These are phyloP conservation scores for Cercospora sp. DNA, from an alignment of 2,329 filamentous ascomycete species.

Conservation along the genomic window DNA sequence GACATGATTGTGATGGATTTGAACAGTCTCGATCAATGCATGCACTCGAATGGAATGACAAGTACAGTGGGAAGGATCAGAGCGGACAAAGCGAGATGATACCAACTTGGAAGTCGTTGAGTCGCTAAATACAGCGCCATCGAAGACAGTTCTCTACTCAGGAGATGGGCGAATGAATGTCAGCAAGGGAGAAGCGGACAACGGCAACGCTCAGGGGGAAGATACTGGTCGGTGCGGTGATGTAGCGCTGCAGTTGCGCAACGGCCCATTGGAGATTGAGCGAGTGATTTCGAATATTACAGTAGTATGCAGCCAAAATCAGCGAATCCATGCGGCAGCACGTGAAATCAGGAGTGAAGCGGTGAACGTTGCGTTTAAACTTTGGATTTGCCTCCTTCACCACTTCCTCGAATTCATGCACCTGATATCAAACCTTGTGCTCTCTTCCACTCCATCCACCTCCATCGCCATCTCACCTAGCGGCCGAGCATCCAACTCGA, in stretches of 20 bases:
- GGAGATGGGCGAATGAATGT: too few species aligned
- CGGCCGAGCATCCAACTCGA: neutral
- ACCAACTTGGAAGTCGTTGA: too few species aligned
- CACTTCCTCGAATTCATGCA: neutral
- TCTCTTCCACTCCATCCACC: neutral
- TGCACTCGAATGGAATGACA: too few species aligned
- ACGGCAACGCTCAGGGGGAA: too few species aligned
- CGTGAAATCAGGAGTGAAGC: neutral
- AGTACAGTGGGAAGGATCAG: too few species aligned
- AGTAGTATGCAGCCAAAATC: neutral
- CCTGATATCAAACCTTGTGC: neutral
- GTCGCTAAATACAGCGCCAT: too few species aligned
- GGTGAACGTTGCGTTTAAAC: neutral
- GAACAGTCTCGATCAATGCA: too few species aligned
- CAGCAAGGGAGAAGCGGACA: too few species aligned
- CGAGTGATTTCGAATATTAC: neutral
- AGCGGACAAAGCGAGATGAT: too few species aligned
- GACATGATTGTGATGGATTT: too few species aligned
- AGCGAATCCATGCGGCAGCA: neutral
- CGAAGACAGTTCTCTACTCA: too few species aligned
- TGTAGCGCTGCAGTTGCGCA: neutral
- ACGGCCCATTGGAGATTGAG: neutral
- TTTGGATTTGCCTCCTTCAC: neutral
- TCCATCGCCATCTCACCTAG: neutral
- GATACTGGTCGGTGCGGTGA: too few species aligned